Conservation (phyloP, 2,329 filamentous ascomycete genomes). For the Diaporthe citrichinensis region DNA sequence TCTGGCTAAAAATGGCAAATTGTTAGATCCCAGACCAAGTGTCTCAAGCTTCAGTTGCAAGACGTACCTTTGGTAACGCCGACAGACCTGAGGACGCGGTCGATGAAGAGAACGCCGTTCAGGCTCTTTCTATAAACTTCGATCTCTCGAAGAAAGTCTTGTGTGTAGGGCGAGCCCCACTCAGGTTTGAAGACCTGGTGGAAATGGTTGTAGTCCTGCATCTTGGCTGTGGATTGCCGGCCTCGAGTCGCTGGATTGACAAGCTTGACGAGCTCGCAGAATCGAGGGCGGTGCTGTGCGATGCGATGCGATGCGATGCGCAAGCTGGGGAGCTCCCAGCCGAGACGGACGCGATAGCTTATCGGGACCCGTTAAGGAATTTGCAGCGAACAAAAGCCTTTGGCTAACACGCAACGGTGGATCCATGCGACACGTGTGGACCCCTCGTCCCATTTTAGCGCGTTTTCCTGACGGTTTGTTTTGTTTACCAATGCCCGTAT, state of each 20-base stretch:
- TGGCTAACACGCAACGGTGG: not conserved
- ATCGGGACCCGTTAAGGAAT: not conserved
- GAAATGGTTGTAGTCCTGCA: conserved; percentile 77
- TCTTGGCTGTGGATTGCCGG: conserved; percentile 49
- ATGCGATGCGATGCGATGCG: conserved; percentile 14
- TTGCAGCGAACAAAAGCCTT: fast-evolving
- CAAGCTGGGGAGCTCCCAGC: conserved; percentile 16
- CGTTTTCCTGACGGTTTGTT: conserved; percentile 37
- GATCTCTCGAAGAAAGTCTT: conserved; percentile 73
- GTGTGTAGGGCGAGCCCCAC: conserved; percentile 73
- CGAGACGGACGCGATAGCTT: conserved; percentile 23
- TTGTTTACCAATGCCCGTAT: conserved; percentile 34
- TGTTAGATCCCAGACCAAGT: not conserved
- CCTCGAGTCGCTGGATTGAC: not conserved
- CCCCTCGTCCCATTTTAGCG: conserved; percentile 24
- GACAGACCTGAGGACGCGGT: conserved; percentile 79
- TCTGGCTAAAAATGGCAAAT: conserved; percentile 59
- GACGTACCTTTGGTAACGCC: conserved; percentile 76
- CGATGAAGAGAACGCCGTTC: conserved; percentile 82
- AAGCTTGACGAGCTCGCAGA: not conserved
- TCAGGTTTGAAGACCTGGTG: conserved; percentile 76
- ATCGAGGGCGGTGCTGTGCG: not conserved
- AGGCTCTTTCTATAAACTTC: conserved; percentile 76
- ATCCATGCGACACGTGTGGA: conserved; percentile 9
- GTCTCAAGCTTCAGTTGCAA: conserved; percentile 41